These are phyloP conservation scores for Berkeleyomyces basicola DNA, from an alignment of 2,329 filamentous ascomycete species.

Conservation along the genomic window DNA sequence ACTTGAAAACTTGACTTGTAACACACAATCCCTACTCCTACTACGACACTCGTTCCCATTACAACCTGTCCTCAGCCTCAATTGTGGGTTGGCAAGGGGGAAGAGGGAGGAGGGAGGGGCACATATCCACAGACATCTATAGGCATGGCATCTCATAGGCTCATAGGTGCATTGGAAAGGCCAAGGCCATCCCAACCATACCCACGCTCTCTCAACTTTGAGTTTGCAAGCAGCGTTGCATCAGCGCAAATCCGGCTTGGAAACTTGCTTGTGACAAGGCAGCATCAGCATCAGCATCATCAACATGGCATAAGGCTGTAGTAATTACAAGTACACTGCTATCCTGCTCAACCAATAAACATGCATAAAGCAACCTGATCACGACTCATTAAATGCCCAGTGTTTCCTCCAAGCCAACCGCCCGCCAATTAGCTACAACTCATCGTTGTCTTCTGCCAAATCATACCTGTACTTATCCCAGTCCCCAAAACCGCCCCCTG, in stretches of 20 bases:
- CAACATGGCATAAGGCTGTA: not conserved
- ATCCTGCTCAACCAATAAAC: not conserved
- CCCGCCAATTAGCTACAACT: slow-evolving; percentile 21
- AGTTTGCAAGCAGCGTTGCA: not conserved
- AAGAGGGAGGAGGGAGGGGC: not conserved
- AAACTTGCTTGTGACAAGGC: not conserved
- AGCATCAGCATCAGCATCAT: not conserved
- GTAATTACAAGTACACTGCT: not conserved
- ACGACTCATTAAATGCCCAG: not conserved
- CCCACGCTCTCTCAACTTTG: not conserved
- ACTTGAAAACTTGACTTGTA: not conserved
- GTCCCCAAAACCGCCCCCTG: slow-evolving; percentile 54
- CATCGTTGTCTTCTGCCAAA: slow-evolving; percentile 21
- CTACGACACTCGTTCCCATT: not conserved
- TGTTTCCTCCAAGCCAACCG: not conserved
- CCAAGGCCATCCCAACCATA: too few relatives aligned
- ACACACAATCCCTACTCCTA: not conserved
- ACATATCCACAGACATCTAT: not conserved
- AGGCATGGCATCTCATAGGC: too few relatives aligned
- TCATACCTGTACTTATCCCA: slow-evolving; percentile 41
- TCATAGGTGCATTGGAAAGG: too few relatives aligned
- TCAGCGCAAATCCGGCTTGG: not conserved
- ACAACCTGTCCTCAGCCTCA: not conserved
- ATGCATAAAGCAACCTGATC: not conserved
- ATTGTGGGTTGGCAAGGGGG: not conserved